Conservation (phyloP, 2,329 filamentous ascomycete species). For the Endocalyx cinctus region DNA sequence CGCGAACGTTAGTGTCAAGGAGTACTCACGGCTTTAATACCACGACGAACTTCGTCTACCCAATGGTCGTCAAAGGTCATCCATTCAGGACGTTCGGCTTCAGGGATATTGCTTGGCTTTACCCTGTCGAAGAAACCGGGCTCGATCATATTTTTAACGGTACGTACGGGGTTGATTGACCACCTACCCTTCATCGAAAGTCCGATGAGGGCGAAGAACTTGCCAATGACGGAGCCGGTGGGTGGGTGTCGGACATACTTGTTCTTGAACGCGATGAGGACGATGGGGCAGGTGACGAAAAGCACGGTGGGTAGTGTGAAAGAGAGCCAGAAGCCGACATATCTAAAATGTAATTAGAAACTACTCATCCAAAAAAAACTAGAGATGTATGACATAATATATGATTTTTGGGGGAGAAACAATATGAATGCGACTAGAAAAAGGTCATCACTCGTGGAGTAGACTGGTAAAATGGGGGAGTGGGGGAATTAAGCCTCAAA, state of each 20-base stretch:
- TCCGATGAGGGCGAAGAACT: constrained; percentile 57
- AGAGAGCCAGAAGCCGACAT: constrained; percentile 70
- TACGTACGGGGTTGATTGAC: constrained; percentile 52
- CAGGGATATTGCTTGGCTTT: constrained; percentile 60
- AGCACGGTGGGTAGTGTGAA: constrained; percentile 63
- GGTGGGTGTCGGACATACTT: constrained; percentile 58
- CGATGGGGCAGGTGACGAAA: constrained; percentile 57
- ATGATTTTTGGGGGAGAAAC: no score
- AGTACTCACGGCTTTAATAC: constrained; percentile 60
- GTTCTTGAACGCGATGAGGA: constrained; percentile 57
- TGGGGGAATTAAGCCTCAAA: no score
- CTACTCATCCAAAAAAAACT: no score
- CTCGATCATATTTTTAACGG: constrained; percentile 27
- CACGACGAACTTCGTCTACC: constrained; percentile 74
- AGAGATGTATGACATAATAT: no score
- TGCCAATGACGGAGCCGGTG: constrained; percentile 66
- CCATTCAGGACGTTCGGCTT: constrained; percentile 57
- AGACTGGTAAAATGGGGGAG: no score
- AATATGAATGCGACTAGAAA: no score
- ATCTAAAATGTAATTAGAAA: no score
- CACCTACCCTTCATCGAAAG: constrained; percentile 61
- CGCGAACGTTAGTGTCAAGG: no score
- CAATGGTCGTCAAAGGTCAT: constrained; percentile 81
- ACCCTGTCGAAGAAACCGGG: constrained; percentile 61
- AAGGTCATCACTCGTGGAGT: no score